Percentiles rank a stretch among this genome's conserved stretches.
These are phyloP conservation scores for Mimosa bimucronata DNA, from an alignment of 306 rosid species.

Conservation along the genomic window DNA sequence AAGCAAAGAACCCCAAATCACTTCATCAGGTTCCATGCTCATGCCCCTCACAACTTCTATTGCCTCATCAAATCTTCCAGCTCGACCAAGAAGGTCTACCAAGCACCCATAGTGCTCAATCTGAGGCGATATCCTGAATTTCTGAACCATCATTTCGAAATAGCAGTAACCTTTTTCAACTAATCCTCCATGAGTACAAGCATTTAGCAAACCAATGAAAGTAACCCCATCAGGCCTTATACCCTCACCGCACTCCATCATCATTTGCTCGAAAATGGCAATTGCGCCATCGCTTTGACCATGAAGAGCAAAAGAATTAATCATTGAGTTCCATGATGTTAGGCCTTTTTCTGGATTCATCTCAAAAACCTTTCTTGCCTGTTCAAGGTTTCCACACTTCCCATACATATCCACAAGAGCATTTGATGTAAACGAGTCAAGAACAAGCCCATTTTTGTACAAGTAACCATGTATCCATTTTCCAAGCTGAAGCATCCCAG, in stretches of 20 bases:
- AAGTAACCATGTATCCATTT: constrained; percentile 76
- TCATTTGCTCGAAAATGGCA: constrained; percentile 59
- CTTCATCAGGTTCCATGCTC: constrained; percentile 82
- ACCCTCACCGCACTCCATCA: constrained; percentile 41
- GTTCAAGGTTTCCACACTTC: constrained; percentile 68
- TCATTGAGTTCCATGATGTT: constrained; percentile 83
- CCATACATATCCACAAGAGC: constrained; percentile 88
- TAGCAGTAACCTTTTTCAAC: constrained; percentile 65
- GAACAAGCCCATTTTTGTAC: constrained; percentile 48
- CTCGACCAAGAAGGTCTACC: constrained; percentile 83
- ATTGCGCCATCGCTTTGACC: constrained; percentile 63
- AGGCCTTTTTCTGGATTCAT: constrained; percentile 51
- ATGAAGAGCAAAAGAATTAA: constrained; percentile 73
- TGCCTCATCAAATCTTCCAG: constrained; percentile 78
- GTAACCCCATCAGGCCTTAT: constrained; percentile 68
- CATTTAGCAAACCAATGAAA: constrained; percentile 75
- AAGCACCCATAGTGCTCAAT: constrained; percentile 81
- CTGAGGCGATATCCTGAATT: constrained; percentile 57
- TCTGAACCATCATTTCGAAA: constrained; percentile 59
- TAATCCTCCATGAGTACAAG: constrained; percentile 83
- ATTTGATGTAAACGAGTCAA: constrained; percentile 58
- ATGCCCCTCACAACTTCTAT: constrained; percentile 61
- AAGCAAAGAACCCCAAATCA: constrained; percentile 83
- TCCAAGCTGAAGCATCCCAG: constrained; percentile 81
- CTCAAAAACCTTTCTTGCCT: constrained; percentile 65